A percentile compares a stretch with the other conserved stretches of the same genome.
Conservation (phyloP, 805 yeast species). For the Candida verbasci region DNA sequence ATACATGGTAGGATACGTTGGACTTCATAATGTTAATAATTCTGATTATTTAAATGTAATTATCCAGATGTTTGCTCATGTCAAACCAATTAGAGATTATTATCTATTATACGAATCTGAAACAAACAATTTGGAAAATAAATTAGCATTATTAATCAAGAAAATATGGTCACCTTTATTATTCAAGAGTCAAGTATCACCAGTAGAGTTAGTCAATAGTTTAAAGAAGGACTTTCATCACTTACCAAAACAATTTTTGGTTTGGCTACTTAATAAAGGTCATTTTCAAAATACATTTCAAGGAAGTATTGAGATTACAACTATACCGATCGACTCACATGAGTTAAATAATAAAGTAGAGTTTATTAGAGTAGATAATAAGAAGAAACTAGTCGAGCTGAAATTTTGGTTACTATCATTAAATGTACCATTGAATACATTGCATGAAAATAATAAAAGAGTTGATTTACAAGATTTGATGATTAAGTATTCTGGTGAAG, state of each 20-base stretch:
- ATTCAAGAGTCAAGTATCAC: constrained; percentile 60
- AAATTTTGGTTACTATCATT: constrained; percentile 53
- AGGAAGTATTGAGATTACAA: constrained; percentile 43
- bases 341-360: constrained; percentile 17
- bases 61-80: constrained; percentile 53
- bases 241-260: constrained; percentile 54
- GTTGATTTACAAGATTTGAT: constrained; percentile 18
- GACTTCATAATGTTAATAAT: constrained; percentile 50
- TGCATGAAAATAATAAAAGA: constrained; percentile 7
- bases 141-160: constrained; percentile 45
- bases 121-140: constrained; percentile 14
- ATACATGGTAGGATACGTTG: constrained; percentile 63
- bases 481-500: constrained; percentile 31
- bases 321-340: constrained; percentile 11
- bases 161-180: constrained; percentile 63
- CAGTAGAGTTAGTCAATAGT: constrained; percentile 57
- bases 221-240: constrained; percentile 37
- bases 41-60: constrained; percentile 57
- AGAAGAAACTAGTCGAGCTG: neutral
- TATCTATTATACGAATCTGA: constrained; percentile 27
- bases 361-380: constrained; percentile 16
- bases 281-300: constrained; percentile 37
- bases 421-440: constrained; percentile 45
- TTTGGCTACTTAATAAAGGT: constrained; percentile 51
- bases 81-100: constrained; percentile 40